Percentiles rank a stretch among this genome's conserved stretches.
phyloP scores from a whole-genome alignment of 345 rosid species.

The Ceriops zippeliana region DNA sequence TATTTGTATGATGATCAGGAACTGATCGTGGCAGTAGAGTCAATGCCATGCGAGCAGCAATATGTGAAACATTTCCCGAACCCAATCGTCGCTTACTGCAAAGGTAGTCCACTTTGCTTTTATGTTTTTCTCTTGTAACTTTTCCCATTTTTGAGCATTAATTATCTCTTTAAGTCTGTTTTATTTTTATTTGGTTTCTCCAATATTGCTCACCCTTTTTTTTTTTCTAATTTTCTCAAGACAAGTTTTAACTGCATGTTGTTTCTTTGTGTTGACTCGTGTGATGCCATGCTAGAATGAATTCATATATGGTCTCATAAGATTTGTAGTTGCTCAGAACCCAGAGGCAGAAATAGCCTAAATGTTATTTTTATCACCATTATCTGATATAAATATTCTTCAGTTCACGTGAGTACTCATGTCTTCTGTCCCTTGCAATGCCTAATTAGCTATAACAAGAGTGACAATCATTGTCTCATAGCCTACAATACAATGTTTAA shows the following conservation, averaged over 20 bases:
- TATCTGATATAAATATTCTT: too few relatives aligned
- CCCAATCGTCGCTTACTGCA: slow-evolving; percentile 93
- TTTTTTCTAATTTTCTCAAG: background rate
- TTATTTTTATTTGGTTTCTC: background rate
- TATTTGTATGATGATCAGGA: slow-evolving; percentile 43
- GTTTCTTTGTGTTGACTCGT: background rate
- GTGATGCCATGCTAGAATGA: background rate
- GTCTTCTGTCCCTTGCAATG: background rate
- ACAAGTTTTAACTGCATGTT: background rate
- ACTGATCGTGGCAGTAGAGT: slow-evolving; percentile 65
- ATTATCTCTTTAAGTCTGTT: background rate
- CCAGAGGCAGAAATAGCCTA: background rate
- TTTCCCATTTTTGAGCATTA: background rate
- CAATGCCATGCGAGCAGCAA: slow-evolving; percentile 79
- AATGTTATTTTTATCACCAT: background rate
- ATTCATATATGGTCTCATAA: background rate
- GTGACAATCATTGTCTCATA: too few relatives aligned
- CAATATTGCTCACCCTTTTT: background rate
- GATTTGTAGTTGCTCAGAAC: background rate
- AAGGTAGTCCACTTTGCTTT: slow-evolving; percentile 45
- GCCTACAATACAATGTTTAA: too few relatives aligned
- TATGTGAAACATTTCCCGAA: slow-evolving; percentile 94
- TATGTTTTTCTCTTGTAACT: background rate
- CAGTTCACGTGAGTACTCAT: background rate
- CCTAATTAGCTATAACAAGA: too few relatives aligned